Evolutionary conservation across 2,329 filamentous ascomycete species (phyloP), one percentile per base, ranked within the genome.

Genomic region (Hypocreales sp.): DNA sequence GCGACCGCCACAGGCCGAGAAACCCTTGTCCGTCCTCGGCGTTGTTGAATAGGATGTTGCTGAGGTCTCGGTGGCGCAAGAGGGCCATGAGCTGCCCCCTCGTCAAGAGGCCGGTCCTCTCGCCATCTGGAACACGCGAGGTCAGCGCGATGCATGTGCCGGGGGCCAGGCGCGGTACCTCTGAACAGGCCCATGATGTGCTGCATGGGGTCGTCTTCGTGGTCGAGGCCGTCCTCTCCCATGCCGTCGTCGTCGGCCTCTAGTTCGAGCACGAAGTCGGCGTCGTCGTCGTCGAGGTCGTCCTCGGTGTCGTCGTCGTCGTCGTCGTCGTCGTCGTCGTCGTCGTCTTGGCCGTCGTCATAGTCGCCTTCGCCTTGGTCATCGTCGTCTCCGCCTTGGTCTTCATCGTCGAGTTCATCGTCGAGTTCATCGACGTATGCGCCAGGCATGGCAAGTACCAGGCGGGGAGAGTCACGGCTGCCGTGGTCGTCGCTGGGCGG

Each of bases 1-100:
- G 53, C 19, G 60, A 48, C 22, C 61, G 53, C 39, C 60, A 56
- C 26, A 60, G 51, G 26, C 55, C 31, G 8, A 44, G 25, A 16
- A 47, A 38, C 4, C 46, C 46, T 2, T 47, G 42, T 4, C 56
- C 47, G 8, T 57, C 55, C 3, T 54, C 48, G 8, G 55, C 42
- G 12, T 51, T 44, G 28, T 47, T 48, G 28, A 55, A 49, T 3
- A 57, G 31, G 13, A 51, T 36, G 14, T 48, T 46, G 12, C 47
- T 46, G 4, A 59, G 39, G 15, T 58, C 47, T 5, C 45, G 49
- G 28, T 53, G 48, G 13, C 48, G 51, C 17, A 64, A 45, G 16
- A 58, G 41, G 25, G 53, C 47, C 24, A 60, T 29, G 1, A 64
- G 38, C 29, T 62, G 56, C 15, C 41, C 42, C 26, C 39, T 39